Conservation (phyloP, 108 stramenopile species). For the Cyclotella atomus region DNA sequence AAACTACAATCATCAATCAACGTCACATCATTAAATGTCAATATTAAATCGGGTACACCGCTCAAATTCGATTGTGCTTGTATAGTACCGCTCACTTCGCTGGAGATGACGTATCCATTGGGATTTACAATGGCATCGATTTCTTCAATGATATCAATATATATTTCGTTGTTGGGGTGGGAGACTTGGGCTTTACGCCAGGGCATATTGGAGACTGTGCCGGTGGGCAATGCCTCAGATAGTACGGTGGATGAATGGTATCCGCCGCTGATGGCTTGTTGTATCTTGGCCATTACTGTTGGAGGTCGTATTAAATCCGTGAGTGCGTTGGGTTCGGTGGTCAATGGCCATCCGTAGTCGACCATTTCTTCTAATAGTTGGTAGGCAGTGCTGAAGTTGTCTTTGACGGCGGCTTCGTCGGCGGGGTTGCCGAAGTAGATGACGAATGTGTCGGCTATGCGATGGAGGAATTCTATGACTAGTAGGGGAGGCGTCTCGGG, state of each 20-base stretch:
- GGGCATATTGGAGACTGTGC: slow-evolving; percentile 96
- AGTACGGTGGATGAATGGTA: slow-evolving; percentile 59
- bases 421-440: slow-evolving; percentile 94
- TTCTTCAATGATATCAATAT: slow-evolving; percentile 97
- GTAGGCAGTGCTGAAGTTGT: slow-evolving; percentile 97
- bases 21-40: slow-evolving; percentile 88
- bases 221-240: slow-evolving; percentile 81
- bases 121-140: slow-evolving; percentile 92
- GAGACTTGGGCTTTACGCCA: slow-evolving; percentile 95
- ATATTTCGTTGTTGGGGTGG: slow-evolving; percentile 97
- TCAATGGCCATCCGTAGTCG: slow-evolving; percentile 97
- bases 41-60: slow-evolving; percentile 94
- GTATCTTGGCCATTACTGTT: slow-evolving; percentile 84
- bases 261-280: slow-evolving; percentile 61
- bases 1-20: slow-evolving; percentile 97
- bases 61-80: slow-evolving; percentile 90
- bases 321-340: slow-evolving; percentile 98
- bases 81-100: slow-evolving; percentile 92
- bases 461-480: slow-evolving; percentile 96
- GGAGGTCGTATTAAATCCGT: slow-evolving; percentile 96
- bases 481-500: slow-evolving; percentile 89
- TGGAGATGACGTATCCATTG: slow-evolving; percentile 86
- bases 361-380: slow-evolving; percentile 99
- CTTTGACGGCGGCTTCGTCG: slow-evolving; percentile 95
- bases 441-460: slow-evolving; percentile 92